phyloP scores from a whole-genome alignment of 176 grass and related monocot species.

The Raddia distichophylla region DNA sequence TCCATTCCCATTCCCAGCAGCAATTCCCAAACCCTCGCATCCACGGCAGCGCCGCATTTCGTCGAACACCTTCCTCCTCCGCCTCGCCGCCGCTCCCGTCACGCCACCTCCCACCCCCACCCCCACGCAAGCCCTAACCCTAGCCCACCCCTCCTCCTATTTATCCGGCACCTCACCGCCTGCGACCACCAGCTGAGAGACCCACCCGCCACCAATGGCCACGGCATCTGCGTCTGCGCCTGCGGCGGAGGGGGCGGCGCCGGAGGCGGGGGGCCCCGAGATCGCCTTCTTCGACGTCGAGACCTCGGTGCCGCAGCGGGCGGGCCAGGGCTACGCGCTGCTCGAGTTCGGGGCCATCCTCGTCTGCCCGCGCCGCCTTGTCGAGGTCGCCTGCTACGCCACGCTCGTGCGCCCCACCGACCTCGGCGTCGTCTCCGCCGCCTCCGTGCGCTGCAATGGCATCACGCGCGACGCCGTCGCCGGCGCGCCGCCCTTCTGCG shows the following conservation, averaged over 20 bases:
- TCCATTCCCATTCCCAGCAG: slow-evolving; percentile 20
- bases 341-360: slow-evolving; percentile 97
- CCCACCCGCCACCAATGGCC: slow-evolving; percentile 15
- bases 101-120: slow-evolving; percentile 33
- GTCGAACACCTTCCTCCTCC: slow-evolving; percentile 17
- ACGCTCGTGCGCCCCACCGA: slow-evolving; percentile 84
- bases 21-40: slow-evolving; percentile 11
- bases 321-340: slow-evolving; percentile 58
- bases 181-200: neutral
- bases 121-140: slow-evolving; percentile 35
- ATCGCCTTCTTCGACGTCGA: slow-evolving; percentile 99
- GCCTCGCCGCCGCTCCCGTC: slow-evolving; percentile 32
- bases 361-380: slow-evolving; percentile 74
- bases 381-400: slow-evolving; percentile 79
- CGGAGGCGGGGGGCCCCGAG: slow-evolving; percentile 43
- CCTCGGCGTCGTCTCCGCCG: slow-evolving; percentile 57
- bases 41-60: slow-evolving; percentile 26
- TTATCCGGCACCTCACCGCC: neutral
- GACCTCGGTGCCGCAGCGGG: slow-evolving; percentile 73
- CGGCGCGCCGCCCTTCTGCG: slow-evolving; percentile 60
- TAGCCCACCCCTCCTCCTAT: neutral
- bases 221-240: neutral
- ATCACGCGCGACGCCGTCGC: slow-evolving; percentile 74
- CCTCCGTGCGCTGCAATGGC: slow-evolving; percentile 85
- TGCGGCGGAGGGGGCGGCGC: neutral